phyloP scores from a whole-genome alignment of 495 filamentous ascomycete species.

The Xylaria intraflava region DNA sequence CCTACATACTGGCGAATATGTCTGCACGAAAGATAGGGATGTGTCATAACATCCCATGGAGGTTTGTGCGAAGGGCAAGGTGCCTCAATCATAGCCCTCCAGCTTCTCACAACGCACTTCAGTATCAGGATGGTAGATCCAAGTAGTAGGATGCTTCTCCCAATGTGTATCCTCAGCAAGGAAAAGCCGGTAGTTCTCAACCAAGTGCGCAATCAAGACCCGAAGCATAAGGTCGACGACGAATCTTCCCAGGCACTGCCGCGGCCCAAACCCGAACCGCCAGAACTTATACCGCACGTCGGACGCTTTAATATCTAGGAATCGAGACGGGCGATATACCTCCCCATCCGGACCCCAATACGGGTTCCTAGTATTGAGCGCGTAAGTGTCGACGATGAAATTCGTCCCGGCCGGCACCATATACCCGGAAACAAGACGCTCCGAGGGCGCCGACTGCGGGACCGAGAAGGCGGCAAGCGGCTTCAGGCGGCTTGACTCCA shows the following conservation, averaged over 20 bases:
- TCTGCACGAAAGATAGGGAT: too few species aligned
- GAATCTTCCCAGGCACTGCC: conserved; percentile 27
- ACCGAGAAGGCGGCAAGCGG: conserved; percentile 34
- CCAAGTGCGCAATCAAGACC: conserved; percentile 5
- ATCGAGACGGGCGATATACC: conserved; percentile 2
- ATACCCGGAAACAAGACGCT: conserved; percentile 22
- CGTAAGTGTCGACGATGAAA: conserved; percentile 34
- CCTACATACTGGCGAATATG: too few species aligned
- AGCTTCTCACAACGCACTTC: not conserved
- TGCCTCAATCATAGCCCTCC: too few species aligned
- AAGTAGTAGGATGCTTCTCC: not conserved
- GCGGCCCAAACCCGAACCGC: conserved; percentile 31
- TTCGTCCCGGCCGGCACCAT: conserved; percentile 24
- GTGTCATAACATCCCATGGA: too few species aligned
- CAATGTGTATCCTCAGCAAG: not conserved
- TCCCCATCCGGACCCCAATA: too few species aligned
- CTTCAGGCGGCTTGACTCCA: conserved; percentile 30
- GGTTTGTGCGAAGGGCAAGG: too few species aligned
- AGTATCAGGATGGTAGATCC: not conserved
- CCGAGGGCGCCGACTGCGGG: conserved; percentile 30
- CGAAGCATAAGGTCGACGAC: conserved; percentile 24
- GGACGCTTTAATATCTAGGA: not conserved
- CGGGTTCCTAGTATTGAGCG: conserved; percentile 31
- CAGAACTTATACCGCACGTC: conserved; percentile 22
- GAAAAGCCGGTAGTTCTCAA: not conserved